Base-by-base conservation (phyloP, 192 early-diverging fungal species). In the Coemansia javaensis region DNA sequence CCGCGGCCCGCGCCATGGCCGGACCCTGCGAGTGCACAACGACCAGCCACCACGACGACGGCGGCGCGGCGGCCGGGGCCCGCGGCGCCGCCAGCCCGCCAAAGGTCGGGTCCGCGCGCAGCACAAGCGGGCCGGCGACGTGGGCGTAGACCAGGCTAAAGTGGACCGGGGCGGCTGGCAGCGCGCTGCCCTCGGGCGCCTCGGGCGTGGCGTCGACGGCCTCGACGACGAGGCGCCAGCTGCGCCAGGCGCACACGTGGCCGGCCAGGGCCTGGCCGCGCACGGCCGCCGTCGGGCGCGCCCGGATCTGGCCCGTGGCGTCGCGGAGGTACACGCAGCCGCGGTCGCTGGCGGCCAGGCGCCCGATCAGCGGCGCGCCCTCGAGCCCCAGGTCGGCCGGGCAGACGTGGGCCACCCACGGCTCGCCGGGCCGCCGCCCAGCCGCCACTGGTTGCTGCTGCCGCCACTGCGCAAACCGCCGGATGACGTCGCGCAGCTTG, bases 261-360 rank as follows among this genome's bases (percentile, higher is more conserved):
- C 67, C 67, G 14, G 63, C 28, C 6, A 63, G 22, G 6, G 30
- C 27, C 32, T 71, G 67, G 11, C 67, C 59, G 22, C 5, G 28
- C 28, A 9, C 7, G 24, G 24, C 28, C 9, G 28, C 28, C 9
- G 28, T 30, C 28, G 28, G 5, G 28, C 5, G 10, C 7, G 28
- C 47, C 13, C 45, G 44, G 4, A 66, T 15, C 40, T 49, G 38
- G 7, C 50, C 68, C 9, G 68, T 64, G n/a, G 34, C 28, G 34
- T 71, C 68, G 13, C 44, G 51, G 8, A 71, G 47, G n/a, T 45
- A 71, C 14, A 71, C n/a, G 23, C 32, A 33, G 9, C 68, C 68
- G 10, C 68, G 68, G 9, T 50, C 39, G 16, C 41, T 41, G 4
- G 64, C 37, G 5, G 39, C 42, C 16, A 71, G 47, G 3, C 56